Evolutionary conservation across 176 grass and related monocot genomes (phyloP).

Genomic region (Oryza punctata): DNA sequence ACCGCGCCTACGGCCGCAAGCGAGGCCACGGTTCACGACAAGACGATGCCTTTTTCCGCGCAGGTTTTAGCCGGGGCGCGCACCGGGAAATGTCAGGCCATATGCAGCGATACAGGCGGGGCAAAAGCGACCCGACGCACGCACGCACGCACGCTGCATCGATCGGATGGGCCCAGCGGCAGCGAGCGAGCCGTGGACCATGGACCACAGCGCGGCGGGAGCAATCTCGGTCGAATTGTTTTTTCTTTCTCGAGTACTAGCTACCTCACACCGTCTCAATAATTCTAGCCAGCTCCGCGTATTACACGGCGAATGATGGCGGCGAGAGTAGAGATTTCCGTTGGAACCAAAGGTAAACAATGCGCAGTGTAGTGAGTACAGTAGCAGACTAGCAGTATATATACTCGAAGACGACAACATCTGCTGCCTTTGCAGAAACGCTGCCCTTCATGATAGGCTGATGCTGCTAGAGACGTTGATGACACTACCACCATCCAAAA

Average conservation of each 20-base stretch:
- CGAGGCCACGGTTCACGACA: neutral
- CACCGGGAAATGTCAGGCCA: neutral
- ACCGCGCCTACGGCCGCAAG: neutral
- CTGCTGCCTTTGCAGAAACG: neutral
- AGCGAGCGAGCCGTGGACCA: neutral
- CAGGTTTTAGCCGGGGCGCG: neutral
- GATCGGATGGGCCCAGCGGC: too few relatives aligned
- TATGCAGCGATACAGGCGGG: neutral
- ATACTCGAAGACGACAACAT: neutral
- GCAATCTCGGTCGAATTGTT: neutral
- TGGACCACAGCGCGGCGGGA: neutral
- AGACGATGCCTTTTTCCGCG: neutral
- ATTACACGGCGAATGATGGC: neutral
- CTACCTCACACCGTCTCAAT: neutral
- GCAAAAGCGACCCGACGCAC: too few relatives aligned
- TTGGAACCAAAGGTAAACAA: conserved; percentile 14
- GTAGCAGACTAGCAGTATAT: neutral
- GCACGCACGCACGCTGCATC: too few relatives aligned
- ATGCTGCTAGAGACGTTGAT: neutral
- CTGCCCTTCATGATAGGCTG: neutral
- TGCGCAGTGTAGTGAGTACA: neutral
- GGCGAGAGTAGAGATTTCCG: neutral
- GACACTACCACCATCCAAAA: neutral
- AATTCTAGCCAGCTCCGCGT: neutral
- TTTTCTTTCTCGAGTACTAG: too few relatives aligned